phyloP scores from a whole-genome alignment of 441 rosid genomes.

The Flueggea neowawraea region DNA sequence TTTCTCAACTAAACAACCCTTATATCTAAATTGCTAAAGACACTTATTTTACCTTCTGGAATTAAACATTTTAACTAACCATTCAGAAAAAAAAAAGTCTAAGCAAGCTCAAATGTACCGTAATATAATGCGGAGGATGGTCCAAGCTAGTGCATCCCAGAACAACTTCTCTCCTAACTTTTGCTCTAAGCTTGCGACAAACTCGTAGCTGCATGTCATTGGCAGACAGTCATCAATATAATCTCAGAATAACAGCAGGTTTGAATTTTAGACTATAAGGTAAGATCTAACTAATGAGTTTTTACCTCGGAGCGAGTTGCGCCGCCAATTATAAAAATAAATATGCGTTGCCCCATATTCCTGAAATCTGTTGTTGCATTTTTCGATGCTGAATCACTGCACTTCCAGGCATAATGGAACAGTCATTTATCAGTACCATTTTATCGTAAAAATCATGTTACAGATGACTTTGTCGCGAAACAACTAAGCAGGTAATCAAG shows the following conservation, averaged over 20 bases:
- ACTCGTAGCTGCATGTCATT: conserved; percentile 61
- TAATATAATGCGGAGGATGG: conserved; percentile 81
- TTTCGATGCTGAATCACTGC: conserved; percentile 72
- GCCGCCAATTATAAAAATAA: conserved; percentile 86
- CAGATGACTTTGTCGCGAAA: no score
- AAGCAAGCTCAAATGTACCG: conserved; percentile 38
- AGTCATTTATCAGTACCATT: neutral
- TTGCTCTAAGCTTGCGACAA: conserved; percentile 87
- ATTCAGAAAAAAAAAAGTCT: neutral
- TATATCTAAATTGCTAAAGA: no score
- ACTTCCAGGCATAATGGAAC: conserved; percentile 1
- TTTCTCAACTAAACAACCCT: no score
- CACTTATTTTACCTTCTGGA: no score
- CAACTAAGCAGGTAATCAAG: neutral
- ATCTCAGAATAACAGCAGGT: neutral
- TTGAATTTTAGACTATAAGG: neutral
- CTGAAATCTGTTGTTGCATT: conserved; percentile 62
- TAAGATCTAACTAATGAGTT: neutral
- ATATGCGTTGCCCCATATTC: conserved; percentile 89
- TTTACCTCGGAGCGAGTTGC: conserved; percentile 98
- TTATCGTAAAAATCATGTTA: neutral
- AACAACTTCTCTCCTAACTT: conserved; percentile 83
- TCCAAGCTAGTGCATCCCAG: conserved; percentile 87
- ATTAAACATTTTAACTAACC: neutral
- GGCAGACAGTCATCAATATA: neutral